A percentile compares a stretch with the other conserved stretches of the same genome.
These are phyloP conservation scores for Cryptosporidium parvum DNA, from an alignment of 169 alveolate species.

Conservation along the genomic window DNA sequence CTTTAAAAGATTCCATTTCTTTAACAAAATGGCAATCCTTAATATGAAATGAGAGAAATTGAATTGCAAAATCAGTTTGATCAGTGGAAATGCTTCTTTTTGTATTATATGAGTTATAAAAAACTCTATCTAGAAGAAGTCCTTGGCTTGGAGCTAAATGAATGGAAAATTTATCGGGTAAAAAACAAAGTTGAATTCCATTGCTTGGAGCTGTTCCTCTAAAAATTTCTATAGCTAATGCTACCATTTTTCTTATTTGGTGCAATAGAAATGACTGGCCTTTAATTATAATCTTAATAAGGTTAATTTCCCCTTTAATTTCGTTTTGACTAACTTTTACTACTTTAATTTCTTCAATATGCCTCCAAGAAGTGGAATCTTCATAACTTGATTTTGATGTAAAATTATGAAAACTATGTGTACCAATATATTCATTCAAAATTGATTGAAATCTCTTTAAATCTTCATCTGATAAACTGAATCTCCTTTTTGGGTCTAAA, in stretches of 20 bases:
- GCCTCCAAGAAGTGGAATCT: constrained; percentile 83
- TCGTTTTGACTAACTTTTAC: constrained; percentile 10
- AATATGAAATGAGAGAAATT: constrained; percentile 24
- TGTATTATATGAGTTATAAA: constrained; percentile 53
- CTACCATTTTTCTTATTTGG: constrained; percentile 87
- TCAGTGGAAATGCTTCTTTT: constrained; percentile 53
- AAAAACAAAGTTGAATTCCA: constrained; percentile 80
- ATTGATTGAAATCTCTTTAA: constrained; percentile 79
- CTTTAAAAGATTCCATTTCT: constrained; percentile 43
- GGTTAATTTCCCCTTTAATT: neutral
- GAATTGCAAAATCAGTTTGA: constrained; percentile 16
- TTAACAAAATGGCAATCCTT: constrained; percentile 28
- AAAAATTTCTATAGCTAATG: constrained; percentile 83
- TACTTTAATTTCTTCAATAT: constrained; percentile 80
- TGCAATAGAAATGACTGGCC: constrained; percentile 88
- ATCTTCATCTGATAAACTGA: constrained; percentile 63
- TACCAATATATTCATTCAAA: constrained; percentile 80
- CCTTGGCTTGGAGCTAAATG: constrained; percentile 78
- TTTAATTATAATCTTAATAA: constrained; percentile 80
- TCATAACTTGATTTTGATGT: constrained; percentile 81
- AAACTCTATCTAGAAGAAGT: constrained; percentile 70
- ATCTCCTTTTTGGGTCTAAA: neutral
- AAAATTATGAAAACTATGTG: constrained; percentile 85
- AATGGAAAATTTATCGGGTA: constrained; percentile 66
- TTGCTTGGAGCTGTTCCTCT: constrained; percentile 83